Evolutionary conservation across 2,329 filamentous ascomycete species (phyloP), one percentile per base, ranked within the genome.

Genomic region (Parasarocladium wereldwijsianum): DNA sequence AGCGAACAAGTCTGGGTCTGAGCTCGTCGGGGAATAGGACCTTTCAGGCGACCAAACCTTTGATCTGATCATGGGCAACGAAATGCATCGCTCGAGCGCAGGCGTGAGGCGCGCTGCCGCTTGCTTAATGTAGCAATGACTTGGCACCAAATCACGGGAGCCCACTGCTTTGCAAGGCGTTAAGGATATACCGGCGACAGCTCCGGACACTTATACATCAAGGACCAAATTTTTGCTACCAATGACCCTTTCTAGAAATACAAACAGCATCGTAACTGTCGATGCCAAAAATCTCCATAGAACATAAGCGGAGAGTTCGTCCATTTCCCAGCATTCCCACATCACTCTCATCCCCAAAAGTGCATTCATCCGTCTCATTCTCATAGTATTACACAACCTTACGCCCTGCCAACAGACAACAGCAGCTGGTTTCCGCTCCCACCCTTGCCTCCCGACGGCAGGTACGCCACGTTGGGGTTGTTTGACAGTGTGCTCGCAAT

Each of bases 391-490:
- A 41, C 37, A 29, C 38, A 36, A 33, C 12, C 34, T 46, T 44
- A 58, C 34, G 51, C 51, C 41, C 54, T 52, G 38, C 55, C 55
- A 2, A 71, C 66, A 19, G 62, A 69, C 39, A 74, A 47, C 45
- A 74, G 49, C 40, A 64, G 65, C 39, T 60, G 55, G n/a, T 51
- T 51, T 13, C 69, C 64, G 56, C 80, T 76, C 13, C 81, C 78
- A 43, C 82, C 73, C 5, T 19, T 5, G 19, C 24, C 24, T 15
- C 19, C 28, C 14, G 28, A 23, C 3, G 90, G 90, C 39, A 98
- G 59, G 56, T 98, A 98, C 27, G 85, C 86, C 32, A 98, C 86
- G 46, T 98, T 96, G 36, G 90, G 86, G 60, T 98, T 98, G 35
- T 63, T 62, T 13, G 87, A 74, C 48, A 98, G 60, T 41, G 86